Percentiles rank a stretch among this genome's conserved stretches.
These are phyloP conservation scores for Reutealis trisperma DNA, from an alignment of 345 rosid genomes.

Conservation along the genomic window DNA sequence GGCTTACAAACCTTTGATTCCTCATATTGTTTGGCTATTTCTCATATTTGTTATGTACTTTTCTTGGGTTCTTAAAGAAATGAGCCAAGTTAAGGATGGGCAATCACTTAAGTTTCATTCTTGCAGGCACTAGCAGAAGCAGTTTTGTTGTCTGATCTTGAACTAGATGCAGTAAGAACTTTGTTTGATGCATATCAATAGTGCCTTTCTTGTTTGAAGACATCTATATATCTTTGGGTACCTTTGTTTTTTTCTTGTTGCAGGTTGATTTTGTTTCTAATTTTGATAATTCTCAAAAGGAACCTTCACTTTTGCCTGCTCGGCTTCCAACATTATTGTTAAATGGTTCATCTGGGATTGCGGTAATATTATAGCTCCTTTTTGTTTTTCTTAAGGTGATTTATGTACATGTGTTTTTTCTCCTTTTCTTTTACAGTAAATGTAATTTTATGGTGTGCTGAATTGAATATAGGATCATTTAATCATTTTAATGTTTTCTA, in stretches of 20 bases:
- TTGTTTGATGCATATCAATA: conserved; percentile 1
- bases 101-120: conserved; percentile 1
- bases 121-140: conserved; percentile 87
- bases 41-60: neutral
- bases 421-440: neutral
- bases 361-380: conserved; percentile 46
- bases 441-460: neutral
- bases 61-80: neutral
- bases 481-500: conserved; percentile 19
- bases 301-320: conserved; percentile 90
- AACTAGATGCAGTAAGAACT: conserved; percentile 67
- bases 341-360: conserved; percentile 98
- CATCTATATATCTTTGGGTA: neutral
- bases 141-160: conserved; percentile 78
- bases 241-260: conserved; percentile 7
- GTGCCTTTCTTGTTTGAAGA: conserved; percentile 1
- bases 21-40: neutral
- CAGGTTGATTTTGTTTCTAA: conserved; percentile 95
- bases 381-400: neutral
- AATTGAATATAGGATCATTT: conserved; percentile 8
- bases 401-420: conserved; percentile 1
- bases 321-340: conserved; percentile 83
- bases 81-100: neutral
- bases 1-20: neutral
- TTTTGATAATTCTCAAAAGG: conserved; percentile 88